phyloP scores from a whole-genome alignment of 495 filamentous ascomycete species.

The Durotheca rogersii region DNA sequence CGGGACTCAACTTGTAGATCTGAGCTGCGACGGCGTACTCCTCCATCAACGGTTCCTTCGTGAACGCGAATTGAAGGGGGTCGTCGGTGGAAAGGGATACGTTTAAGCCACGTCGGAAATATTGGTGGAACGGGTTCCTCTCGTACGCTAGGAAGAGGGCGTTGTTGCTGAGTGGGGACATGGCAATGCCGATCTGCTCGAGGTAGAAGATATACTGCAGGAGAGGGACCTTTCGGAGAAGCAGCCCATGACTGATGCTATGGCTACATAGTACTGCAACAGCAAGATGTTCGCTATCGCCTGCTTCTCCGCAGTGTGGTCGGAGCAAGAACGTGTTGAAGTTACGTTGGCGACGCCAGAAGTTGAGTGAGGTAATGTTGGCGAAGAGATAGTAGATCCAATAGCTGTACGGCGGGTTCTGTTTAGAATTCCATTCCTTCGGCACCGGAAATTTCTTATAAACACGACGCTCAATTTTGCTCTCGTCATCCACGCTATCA shows the following conservation, averaged over 20 bases:
- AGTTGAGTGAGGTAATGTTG: conserved; percentile 90
- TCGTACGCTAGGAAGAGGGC: conserved; percentile 96
- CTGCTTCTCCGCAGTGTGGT: conserved; percentile 95
- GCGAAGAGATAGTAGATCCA: conserved; percentile 98
- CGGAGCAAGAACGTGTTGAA: conserved; percentile 95
- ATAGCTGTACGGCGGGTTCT: conserved; percentile 98
- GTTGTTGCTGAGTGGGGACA: conserved; percentile 98
- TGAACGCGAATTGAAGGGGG: conserved; percentile 96
- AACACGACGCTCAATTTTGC: conserved; percentile 87
- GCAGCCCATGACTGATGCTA: conserved; percentile 93
- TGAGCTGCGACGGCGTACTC: conserved; percentile 97
- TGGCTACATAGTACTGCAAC: conserved; percentile 92
- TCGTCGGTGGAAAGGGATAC: conserved; percentile 96
- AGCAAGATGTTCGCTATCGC: conserved; percentile 93
- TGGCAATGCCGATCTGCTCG: conserved; percentile 96
- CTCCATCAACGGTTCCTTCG: conserved; percentile 96
- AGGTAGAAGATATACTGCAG: conserved; percentile 98
- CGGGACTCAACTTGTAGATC: conserved; percentile 95
- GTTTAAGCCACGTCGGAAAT: conserved; percentile 92
- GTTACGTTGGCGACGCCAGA: conserved; percentile 83
- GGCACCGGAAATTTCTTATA: conserved; percentile 93
- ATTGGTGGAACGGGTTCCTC: conserved; percentile 90
- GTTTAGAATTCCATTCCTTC: conserved; percentile 80
- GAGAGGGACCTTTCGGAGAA: conserved; percentile 89
- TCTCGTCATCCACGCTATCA: conserved; percentile 97